A percentile compares a stretch with the other conserved stretches of the same genome.
phyloP scores from a whole-genome alignment of 768 basidiomycete species.

The Tylopilus balloui region DNA sequence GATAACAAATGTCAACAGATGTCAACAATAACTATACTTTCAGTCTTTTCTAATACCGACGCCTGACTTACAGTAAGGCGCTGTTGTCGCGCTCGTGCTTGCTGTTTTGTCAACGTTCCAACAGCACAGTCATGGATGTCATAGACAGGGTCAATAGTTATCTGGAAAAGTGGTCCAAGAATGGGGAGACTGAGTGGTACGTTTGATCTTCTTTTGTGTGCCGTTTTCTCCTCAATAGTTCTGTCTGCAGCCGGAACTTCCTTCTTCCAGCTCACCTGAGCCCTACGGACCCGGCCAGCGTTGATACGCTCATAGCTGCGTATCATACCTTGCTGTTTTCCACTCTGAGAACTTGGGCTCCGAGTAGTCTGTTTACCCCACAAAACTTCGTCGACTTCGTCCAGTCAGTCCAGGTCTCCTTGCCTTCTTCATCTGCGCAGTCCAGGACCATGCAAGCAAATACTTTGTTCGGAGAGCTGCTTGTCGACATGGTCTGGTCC shows the following conservation, averaged over 20 bases:
- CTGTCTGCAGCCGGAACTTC: conserved; percentile 50
- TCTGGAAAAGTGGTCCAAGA: conserved; percentile 51
- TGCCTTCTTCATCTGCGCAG: conserved; percentile 61
- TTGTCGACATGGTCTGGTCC: conserved; percentile 82
- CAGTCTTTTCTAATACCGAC: conserved; percentile 18
- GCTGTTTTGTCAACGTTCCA: conserved; percentile 5
- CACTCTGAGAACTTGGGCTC: conserved; percentile 52
- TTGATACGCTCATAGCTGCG: conserved; percentile 57
- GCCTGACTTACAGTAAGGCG: conserved; percentile 13
- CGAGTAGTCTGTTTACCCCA: conserved; percentile 43
- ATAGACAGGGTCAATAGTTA: conserved; percentile 48
- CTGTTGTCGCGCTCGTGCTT: conserved; percentile 16
- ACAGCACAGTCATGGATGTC: conserved; percentile 49
- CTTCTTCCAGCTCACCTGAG: conserved; percentile 58
- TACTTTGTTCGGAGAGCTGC: conserved; percentile 55
- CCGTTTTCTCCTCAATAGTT: conserved; percentile 15
- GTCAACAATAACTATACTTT: conserved; percentile 25
- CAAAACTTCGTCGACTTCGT: conserved; percentile 59
- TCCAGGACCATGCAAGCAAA: conserved; percentile 37
- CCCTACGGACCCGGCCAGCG: conserved; percentile 46
- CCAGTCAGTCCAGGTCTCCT: conserved; percentile 50
- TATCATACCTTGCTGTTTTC: conserved; percentile 68
- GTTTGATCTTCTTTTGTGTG: conserved; percentile 21
- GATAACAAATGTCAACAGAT: conserved; percentile 26
- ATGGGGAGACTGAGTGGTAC: conserved; percentile 63